Evolutionary conservation across 371 early-diverging fungal species (phyloP).

Genomic region (Batrachochytrium dendrobatidis): DNA sequence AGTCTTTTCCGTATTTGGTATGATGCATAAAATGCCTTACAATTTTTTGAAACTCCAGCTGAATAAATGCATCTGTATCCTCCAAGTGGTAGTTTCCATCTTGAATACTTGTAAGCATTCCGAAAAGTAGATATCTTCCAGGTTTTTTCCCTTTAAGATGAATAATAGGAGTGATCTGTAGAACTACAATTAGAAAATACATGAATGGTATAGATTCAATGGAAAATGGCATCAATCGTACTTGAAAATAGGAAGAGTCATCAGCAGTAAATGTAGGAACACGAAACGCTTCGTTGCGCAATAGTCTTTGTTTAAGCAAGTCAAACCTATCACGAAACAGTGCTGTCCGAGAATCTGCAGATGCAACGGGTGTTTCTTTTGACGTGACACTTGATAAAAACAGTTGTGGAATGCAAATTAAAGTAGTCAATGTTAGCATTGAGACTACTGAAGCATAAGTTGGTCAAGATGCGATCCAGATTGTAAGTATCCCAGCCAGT

Average conservation of each 20-base stretch:
- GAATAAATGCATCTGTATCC: constrained; percentile 69
- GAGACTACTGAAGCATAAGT: not conserved
- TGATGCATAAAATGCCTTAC: constrained; percentile 5
- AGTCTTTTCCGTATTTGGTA: not conserved
- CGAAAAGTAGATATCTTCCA: constrained; percentile 68
- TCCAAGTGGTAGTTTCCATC: constrained; percentile 80
- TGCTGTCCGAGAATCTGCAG: constrained; percentile 48
- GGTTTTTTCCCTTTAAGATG: constrained; percentile 69
- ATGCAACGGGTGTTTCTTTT: not conserved
- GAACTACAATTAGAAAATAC: not conserved
- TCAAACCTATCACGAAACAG: constrained; percentile 69
- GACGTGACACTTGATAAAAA: constrained; percentile 2
- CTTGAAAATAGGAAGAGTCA: not conserved
- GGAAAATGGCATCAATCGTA: not conserved
- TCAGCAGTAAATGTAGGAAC: not conserved
- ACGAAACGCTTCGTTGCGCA: constrained; percentile 70
- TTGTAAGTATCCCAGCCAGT: not conserved
- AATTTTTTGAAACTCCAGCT: constrained; percentile 48
- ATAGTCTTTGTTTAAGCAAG: constrained; percentile 63
- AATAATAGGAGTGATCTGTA: constrained; percentile 72
- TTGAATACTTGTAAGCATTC: constrained; percentile 79
- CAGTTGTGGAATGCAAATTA: not conserved
- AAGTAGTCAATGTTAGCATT: not conserved
- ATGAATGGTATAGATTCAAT: not conserved
- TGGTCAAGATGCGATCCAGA: not conserved